Evolutionary conservation across 805 yeast species (phyloP).

Genomic region (Suhomyces vadensis): DNA sequence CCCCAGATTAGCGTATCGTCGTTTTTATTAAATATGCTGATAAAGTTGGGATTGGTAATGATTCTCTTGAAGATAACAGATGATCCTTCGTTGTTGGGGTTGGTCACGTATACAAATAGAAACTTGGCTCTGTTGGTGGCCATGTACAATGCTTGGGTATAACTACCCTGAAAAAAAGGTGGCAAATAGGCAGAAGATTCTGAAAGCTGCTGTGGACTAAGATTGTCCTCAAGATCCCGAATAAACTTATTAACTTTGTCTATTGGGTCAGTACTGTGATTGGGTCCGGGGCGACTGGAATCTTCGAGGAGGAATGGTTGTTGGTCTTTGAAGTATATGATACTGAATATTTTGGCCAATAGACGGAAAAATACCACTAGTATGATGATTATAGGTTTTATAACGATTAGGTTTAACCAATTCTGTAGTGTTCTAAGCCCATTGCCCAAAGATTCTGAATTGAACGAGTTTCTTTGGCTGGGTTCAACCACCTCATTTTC

Average conservation of each 20-base stretch:
- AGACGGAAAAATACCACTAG: slow-evolving; percentile 24
- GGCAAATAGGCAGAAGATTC: slow-evolving; percentile 22
- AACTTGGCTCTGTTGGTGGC: slow-evolving; percentile 73
- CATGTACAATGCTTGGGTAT: slow-evolving; percentile 71
- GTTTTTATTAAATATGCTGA: slow-evolving; percentile 36
- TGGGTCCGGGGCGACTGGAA: not conserved
- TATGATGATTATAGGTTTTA: slow-evolving; percentile 28
- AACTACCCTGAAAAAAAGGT: slow-evolving; percentile 69
- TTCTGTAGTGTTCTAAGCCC: slow-evolving; percentile 6
- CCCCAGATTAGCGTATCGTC: slow-evolving; percentile 77
- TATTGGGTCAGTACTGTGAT: slow-evolving; percentile 44
- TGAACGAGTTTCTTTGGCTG: slow-evolving; percentile 15
- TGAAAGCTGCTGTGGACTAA: slow-evolving; percentile 24
- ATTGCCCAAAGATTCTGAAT: slow-evolving; percentile 18
- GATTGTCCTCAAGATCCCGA: slow-evolving; percentile 50
- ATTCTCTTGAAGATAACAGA: slow-evolving; percentile 53
- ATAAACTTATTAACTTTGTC: slow-evolving; percentile 54
- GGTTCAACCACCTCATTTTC: slow-evolving; percentile 12
- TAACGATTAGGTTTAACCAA: slow-evolving; percentile 15
- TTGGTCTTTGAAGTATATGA: slow-evolving; percentile 27
- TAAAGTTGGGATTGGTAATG: slow-evolving; percentile 51
- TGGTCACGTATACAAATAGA: slow-evolving; percentile 71
- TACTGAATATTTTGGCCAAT: slow-evolving; percentile 23
- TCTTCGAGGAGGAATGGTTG: not conserved
- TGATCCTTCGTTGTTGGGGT: slow-evolving; percentile 67